Conservation (phyloP, 164 flowering plant genomes). For the Saururus chinensis region DNA sequence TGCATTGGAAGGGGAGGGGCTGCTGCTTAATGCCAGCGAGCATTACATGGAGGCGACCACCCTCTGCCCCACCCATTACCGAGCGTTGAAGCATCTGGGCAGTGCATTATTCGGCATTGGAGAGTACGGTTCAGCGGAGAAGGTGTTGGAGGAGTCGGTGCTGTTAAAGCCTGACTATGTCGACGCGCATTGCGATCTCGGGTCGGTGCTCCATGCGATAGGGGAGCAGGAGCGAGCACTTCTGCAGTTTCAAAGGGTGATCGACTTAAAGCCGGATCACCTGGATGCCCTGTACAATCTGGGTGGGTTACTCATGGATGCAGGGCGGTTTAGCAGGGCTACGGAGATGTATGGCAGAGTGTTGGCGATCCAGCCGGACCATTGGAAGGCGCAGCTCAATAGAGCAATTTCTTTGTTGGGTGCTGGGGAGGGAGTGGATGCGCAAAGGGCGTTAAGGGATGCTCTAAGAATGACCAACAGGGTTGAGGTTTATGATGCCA, state of each 20-base stretch:
- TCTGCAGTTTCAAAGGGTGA: conserved; percentile 11
- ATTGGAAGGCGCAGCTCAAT: conserved; percentile 18
- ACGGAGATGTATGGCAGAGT: conserved; percentile 16
- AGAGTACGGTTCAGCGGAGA: conserved; percentile 12
- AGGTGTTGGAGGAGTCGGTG: conserved; percentile 14
- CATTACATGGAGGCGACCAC: conserved; percentile 18
- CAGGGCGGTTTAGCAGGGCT: conserved; percentile 12
- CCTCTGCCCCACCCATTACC: conserved; percentile 15
- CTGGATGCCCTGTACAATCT: conserved; percentile 14
- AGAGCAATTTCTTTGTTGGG: conserved; percentile 11
- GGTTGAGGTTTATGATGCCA: conserved; percentile 17
- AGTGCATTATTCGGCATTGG: conserved; percentile 19
- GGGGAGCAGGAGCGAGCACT: conserved; percentile 15
- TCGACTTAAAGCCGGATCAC: conserved; percentile 16
- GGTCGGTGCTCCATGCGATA: conserved; percentile 14
- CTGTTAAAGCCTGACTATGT: conserved; percentile 10
- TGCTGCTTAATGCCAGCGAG: conserved; percentile 11
- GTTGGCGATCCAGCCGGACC: conserved; percentile 9
- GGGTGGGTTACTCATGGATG: conserved; percentile 12
- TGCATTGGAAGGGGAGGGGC: conserved; percentile 14
- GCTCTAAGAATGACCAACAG: conserved; percentile 16
- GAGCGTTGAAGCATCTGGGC: conserved; percentile 17
- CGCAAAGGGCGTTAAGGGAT: conserved; percentile 11
- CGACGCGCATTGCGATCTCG: conserved; percentile 16
- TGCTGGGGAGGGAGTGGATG: conserved; percentile 11